These are phyloP conservation scores for Corrigiola litoralis DNA, from an alignment of 179 eudicot species.

Conservation along the genomic window DNA sequence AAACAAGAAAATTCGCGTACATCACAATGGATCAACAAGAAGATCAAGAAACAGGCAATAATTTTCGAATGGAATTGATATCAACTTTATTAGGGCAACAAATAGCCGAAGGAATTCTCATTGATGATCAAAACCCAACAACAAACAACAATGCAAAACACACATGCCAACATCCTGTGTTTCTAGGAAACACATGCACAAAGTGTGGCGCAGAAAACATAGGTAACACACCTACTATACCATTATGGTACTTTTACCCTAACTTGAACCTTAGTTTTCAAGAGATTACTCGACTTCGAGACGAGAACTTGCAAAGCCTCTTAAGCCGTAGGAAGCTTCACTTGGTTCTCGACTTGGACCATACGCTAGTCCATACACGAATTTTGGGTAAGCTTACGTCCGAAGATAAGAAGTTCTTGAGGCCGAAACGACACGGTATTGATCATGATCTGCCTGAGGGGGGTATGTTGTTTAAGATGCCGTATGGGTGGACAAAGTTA, in stretches of 20 bases:
- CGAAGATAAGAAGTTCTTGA: conserved; percentile 13
- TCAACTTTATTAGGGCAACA: conserved; percentile 20
- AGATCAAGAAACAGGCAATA: not conserved
- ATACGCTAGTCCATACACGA: conserved; percentile 27
- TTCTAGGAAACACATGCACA: conserved; percentile 9
- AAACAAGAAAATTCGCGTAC: not conserved
- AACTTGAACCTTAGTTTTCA: not conserved
- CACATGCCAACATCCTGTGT: conserved; percentile 17
- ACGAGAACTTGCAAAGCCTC: not conserved
- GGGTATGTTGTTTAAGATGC: not conserved
- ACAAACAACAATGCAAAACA: not conserved
- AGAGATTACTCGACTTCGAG: conserved; percentile 12
- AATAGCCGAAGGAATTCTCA: not conserved
- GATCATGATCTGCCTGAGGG: conserved; percentile 7
- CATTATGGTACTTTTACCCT: conserved; percentile 21
- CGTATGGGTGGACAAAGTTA: conserved; percentile 21
- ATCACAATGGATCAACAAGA: not conserved
- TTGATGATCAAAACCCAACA: not conserved
- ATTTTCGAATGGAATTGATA: conserved; percentile 1
- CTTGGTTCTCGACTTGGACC: conserved; percentile 25
- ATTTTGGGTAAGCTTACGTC: conserved; percentile 12
- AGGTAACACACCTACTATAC: not conserved
- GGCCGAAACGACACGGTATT: conserved; percentile 3
- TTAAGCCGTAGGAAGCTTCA: conserved; percentile 15
- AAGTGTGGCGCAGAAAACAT: conserved; percentile 1